Evolutionary conservation across 2,329 filamentous ascomycete species (phyloP).

Genomic region (Fusarium graminum): DNA sequence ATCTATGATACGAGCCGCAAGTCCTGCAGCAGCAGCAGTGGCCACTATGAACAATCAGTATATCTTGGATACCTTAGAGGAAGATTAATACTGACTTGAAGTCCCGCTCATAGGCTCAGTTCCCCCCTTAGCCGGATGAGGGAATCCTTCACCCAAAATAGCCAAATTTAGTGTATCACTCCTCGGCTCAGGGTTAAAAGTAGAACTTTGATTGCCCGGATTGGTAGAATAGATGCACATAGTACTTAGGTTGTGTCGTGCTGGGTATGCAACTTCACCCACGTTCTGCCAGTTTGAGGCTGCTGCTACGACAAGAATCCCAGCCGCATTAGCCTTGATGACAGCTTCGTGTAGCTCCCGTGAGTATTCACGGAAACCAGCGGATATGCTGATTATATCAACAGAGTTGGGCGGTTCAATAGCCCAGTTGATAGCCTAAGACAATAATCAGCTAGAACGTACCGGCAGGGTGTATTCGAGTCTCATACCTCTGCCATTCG

Average conservation of each 20-base stretch:
- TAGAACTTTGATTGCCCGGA: not conserved
- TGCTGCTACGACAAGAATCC: fast-evolving
- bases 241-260: not conserved
- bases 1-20: fast-evolving
- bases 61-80: not conserved
- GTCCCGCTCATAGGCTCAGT: not conserved
- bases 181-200: not conserved
- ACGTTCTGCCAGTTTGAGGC: not conserved
- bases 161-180: not conserved
- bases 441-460: no score
- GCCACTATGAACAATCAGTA: not conserved
- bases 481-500: not conserved
- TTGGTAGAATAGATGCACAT: not conserved
- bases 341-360: fast-evolving
- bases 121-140: not conserved
- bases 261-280: fast-evolving
- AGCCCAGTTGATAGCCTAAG: not conserved
- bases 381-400: not conserved
- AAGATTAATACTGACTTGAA: not conserved
- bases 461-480: no score
- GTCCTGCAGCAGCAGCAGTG: fast-evolving
- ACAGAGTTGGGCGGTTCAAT: fast-evolving
- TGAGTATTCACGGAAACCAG: not conserved
- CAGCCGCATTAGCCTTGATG: fast-evolving
- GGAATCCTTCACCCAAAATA: fast-evolving